A percentile compares a stretch with the other conserved stretches of the same genome.
phyloP scores from a whole-genome alignment of 495 filamentous ascomycete genomes.

The Tuber indicum region DNA sequence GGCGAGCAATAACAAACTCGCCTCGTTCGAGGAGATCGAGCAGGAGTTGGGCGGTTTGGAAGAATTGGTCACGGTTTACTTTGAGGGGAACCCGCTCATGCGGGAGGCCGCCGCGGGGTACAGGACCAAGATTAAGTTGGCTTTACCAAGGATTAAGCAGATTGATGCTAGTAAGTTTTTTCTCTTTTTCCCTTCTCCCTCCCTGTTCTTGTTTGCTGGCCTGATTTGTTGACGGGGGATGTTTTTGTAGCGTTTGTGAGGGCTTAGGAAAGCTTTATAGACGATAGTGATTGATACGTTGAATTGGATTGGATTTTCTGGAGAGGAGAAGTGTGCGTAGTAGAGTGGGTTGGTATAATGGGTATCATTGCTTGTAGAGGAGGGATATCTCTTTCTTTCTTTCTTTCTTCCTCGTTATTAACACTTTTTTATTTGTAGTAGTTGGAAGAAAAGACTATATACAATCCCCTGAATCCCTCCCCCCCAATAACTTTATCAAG shows the following conservation, averaged over 20 bases:
- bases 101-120: conserved; percentile 66
- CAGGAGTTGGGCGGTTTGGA: conserved; percentile 66
- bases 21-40: conserved; percentile 77
- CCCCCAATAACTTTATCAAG: background rate
- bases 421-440: background rate
- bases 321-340: background rate
- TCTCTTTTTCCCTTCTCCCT: background rate
- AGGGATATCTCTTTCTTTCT: background rate
- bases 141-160: conserved; percentile 78
- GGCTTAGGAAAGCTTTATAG: background rate
- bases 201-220: background rate
- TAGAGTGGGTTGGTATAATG: background rate
- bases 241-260: conserved; percentile 1
- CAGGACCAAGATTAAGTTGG: conserved; percentile 83
- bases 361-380: background rate
- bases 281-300: background rate
- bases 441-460: background rate
- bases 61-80: conserved; percentile 84
- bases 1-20: conserved; percentile 82
- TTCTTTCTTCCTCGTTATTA: background rate
- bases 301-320: background rate
- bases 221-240: conserved; percentile 12
- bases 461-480: background rate
- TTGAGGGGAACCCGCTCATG: conserved; percentile 93
- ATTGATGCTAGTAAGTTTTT: conserved; percentile 90